Conservation (phyloP, 768 basidiomycete genomes). For the Russula dissimulans region DNA sequence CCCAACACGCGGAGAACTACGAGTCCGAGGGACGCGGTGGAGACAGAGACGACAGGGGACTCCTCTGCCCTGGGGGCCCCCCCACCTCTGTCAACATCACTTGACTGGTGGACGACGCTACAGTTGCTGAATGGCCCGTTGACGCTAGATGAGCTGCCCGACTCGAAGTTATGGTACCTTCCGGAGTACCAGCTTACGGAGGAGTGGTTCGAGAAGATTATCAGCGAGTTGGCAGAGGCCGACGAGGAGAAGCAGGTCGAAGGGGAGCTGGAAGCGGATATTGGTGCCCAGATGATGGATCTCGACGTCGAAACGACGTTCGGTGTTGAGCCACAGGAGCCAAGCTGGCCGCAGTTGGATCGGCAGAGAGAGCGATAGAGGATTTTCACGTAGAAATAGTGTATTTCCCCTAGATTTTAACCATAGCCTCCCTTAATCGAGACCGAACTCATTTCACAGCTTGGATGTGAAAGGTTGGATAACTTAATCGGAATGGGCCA, state of each 20-base stretch:
- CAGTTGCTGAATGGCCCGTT: neutral
- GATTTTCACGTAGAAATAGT: no score
- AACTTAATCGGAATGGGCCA: no score
- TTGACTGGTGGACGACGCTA: neutral
- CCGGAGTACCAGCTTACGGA: conserved; percentile 12
- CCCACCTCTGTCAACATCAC: neutral
- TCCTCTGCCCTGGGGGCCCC: neutral
- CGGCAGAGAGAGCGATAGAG: neutral
- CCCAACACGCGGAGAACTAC: neutral
- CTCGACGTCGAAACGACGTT: neutral
- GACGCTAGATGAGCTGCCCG: conserved; percentile 10
- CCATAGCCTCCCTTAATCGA: no score
- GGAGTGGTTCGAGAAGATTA: conserved; percentile 3
- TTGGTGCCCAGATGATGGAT: neutral
- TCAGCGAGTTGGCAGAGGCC: neutral
- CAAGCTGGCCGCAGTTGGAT: neutral
- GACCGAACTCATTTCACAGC: no score
- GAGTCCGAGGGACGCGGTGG: neutral
- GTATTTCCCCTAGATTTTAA: no score
- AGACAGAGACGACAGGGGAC: neutral
- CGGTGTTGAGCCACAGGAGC: neutral
- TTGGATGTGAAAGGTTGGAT: no score
- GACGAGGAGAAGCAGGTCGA: neutral
- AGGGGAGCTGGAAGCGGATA: neutral
- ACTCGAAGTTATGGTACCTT: neutral